phyloP scores from a whole-genome alignment of 768 basidiomycete genomes.

The Chalciporus piperatus region DNA sequence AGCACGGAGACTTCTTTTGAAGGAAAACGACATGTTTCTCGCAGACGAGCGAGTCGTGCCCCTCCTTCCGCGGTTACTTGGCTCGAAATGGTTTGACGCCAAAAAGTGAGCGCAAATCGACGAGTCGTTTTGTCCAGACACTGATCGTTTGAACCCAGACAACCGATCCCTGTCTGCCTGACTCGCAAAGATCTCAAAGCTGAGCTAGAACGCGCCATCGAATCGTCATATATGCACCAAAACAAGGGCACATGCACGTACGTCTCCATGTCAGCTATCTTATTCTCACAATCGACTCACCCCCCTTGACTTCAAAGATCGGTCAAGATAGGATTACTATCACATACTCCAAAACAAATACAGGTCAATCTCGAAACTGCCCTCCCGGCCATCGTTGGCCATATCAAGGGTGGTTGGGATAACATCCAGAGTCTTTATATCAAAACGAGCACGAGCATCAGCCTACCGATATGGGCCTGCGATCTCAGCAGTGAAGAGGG shows the following conservation, averaged over 20 bases:
- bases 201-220: constrained; percentile 89
- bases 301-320: constrained; percentile 47
- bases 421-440: constrained; percentile 87
- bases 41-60: constrained; percentile 90
- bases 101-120: constrained; percentile 71
- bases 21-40: constrained; percentile 89
- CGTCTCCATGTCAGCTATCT: constrained; percentile 29
- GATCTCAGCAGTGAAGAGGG: constrained; percentile 51
- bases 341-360: constrained; percentile 71
- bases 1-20: constrained; percentile 76
- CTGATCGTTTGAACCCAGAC: constrained; percentile 44
- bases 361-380: constrained; percentile 75
- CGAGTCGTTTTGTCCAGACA: constrained; percentile 1
- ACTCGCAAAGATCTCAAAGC: constrained; percentile 86
- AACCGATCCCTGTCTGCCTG: constrained; percentile 93
- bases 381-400: constrained; percentile 68
- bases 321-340: constrained; percentile 75
- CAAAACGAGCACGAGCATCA: constrained; percentile 82
- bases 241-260: constrained; percentile 92
- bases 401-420: constrained; percentile 81
- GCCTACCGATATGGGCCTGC: constrained; percentile 91
- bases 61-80: constrained; percentile 82
- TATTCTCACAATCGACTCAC: neutral
- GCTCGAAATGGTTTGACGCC: constrained; percentile 88
- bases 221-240: constrained; percentile 94